phyloP scores from a whole-genome alignment of 257 asterid species.

The Nicotiana tomentosiformis region DNA sequence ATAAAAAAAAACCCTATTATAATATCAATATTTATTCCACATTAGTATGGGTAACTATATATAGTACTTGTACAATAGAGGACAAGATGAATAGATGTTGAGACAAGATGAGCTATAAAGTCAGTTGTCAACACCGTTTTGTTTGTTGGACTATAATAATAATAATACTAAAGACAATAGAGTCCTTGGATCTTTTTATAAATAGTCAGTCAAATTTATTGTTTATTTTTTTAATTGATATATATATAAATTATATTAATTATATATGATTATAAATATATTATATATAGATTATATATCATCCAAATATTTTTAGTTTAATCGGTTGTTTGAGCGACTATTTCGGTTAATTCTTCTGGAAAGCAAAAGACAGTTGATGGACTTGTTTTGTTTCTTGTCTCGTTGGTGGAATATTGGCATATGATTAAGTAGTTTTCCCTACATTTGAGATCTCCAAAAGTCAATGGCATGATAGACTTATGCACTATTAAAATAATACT shows the following conservation, averaged over 20 bases:
- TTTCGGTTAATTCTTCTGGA: no score
- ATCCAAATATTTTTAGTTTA: no score
- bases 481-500: not conserved
- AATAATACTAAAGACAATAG: not conserved
- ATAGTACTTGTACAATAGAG: not conserved
- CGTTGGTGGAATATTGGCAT: not conserved
- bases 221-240: no score
- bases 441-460: not conserved
- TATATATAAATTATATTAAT: no score
- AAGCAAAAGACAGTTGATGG: not conserved
- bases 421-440: not conserved
- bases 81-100: not conserved
- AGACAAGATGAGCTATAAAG: not conserved
- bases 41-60: no score
- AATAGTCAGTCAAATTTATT: no score
- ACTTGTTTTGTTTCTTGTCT: not conserved
- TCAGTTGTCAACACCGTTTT: not conserved
- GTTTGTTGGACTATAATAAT: not conserved
- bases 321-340: accelerated
- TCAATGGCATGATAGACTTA: not conserved
- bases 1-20: not conserved
- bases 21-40: not conserved
- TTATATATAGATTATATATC: no score
- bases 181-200: no score
- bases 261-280: no score